phyloP scores from a whole-genome alignment of 768 basidiomycete genomes.

The Fomitopsis serialis region DNA sequence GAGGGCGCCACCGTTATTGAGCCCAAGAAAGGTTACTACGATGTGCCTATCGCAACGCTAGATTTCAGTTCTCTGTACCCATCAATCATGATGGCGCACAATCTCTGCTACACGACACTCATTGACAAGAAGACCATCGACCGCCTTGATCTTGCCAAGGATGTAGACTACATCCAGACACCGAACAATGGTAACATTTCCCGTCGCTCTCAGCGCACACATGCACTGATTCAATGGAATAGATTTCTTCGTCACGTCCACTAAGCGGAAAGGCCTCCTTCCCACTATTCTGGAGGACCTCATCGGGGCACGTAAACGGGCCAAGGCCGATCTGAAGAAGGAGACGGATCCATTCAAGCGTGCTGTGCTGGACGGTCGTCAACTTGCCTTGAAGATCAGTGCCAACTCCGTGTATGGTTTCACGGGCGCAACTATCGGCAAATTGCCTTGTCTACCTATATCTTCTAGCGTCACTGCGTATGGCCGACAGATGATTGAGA shows the following conservation, averaged over 20 bases:
- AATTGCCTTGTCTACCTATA: constrained; percentile 91
- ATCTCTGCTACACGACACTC: constrained; percentile 97
- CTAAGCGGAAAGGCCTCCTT: constrained; percentile 79
- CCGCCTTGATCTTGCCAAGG: constrained; percentile 70
- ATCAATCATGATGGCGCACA: constrained; percentile 99
- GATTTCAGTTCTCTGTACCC: constrained; percentile 99
- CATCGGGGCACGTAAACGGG: constrained; percentile 88
- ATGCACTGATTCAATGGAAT: neutral
- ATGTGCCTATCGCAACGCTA: constrained; percentile 92
- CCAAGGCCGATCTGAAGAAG: constrained; percentile 92
- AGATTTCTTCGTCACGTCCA: constrained; percentile 83
- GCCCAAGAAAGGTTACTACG: constrained; percentile 93
- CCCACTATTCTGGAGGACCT: constrained; percentile 93
- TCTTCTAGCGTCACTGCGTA: constrained; percentile 95
- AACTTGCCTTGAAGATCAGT: constrained; percentile 95
- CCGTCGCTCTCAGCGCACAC: neutral
- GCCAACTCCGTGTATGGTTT: constrained; percentile 99
- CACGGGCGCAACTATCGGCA: constrained; percentile 96
- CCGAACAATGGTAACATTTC: constrained; percentile 79
- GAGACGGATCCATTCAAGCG: constrained; percentile 97
- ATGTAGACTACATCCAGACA: constrained; percentile 88
- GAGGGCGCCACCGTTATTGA: constrained; percentile 99
- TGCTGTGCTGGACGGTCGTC: constrained; percentile 95
- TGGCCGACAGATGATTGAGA: constrained; percentile 98
- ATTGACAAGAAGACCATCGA: constrained; percentile 77